Evolutionary conservation across 352 stramenopile genomes (phyloP).

Genomic region (Globisporangium spiculum): DNA sequence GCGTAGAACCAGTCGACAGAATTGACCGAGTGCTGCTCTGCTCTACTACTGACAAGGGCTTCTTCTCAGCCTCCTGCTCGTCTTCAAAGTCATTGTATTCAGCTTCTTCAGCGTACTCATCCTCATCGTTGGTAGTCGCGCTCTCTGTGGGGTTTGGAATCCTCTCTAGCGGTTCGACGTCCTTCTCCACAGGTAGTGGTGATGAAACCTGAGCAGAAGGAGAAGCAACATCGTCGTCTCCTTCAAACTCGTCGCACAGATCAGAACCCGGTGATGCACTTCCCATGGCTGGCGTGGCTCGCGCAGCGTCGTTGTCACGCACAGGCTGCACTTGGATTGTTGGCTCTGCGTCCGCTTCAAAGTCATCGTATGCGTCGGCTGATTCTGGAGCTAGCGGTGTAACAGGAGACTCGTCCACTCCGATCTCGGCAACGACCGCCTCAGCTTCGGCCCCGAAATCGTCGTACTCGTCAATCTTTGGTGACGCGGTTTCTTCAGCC

Average conservation of each 20-base stretch:
- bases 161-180: neutral
- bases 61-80: slow-evolving; percentile 11
- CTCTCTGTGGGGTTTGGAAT: neutral
- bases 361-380: slow-evolving; percentile 10
- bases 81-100: slow-evolving; percentile 51
- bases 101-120: slow-evolving; percentile 34
- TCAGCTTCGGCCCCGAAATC: neutral
- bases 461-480: slow-evolving; percentile 7
- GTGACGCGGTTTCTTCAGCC: neutral
- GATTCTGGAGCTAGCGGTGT: neutral
- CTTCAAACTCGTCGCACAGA: slow-evolving; percentile 15
- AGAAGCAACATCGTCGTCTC: slow-evolving; percentile 2
- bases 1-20: slow-evolving; percentile 15
- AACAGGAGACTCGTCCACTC: neutral
- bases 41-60: neutral
- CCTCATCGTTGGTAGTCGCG: slow-evolving; percentile 17
- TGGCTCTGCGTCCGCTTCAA: slow-evolving; percentile 4
- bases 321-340: neutral
- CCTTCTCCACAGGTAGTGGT: neutral
- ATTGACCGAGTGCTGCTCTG: slow-evolving; percentile 1
- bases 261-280: slow-evolving; percentile 1
- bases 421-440: neutral
- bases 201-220: neutral
- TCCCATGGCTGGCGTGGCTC: neutral
- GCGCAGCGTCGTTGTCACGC: neutral